Conservation (phyloP, 2,329 filamentous ascomycete species). For the Fragosphaeria purpurea region DNA sequence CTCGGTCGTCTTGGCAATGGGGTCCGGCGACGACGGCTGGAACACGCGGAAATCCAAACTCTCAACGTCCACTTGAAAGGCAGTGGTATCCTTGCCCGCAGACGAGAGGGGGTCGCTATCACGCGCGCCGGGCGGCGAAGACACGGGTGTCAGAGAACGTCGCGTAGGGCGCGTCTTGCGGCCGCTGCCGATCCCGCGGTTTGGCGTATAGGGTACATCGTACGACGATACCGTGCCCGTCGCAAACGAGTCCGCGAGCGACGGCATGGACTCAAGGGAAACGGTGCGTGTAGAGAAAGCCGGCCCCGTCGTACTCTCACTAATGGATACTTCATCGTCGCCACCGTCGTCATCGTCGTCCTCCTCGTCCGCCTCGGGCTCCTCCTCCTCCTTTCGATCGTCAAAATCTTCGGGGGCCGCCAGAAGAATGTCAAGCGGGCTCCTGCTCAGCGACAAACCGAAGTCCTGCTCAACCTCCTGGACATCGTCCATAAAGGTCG, state of each 20-base stretch:
- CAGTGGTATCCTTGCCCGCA: constrained; percentile 16
- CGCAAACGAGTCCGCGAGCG: constrained; percentile 43
- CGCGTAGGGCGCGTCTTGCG: constrained; percentile 32
- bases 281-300: constrained; percentile 43
- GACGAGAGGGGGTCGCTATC: constrained; percentile 42
- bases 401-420: constrained; percentile 49
- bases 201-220: constrained; percentile 36
- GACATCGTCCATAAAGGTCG: constrained; percentile 44
- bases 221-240: constrained; percentile 40
- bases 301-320: constrained; percentile 44
- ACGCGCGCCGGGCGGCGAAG: constrained; percentile 42
- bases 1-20: constrained; percentile 5
- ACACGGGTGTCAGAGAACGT: constrained; percentile 44
- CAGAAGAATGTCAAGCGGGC: constrained; percentile 49
- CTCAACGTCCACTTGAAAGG: constrained; percentile 25
- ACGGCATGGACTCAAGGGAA: constrained; percentile 53
- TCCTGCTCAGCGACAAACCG: constrained; percentile 42
- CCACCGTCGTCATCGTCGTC: constrained; percentile 36
- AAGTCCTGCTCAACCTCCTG: constrained; percentile 49
- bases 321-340: constrained; percentile 24
- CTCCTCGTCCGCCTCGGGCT: constrained; percentile 37
- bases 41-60: constrained; percentile 40
- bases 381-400: constrained; percentile 40
- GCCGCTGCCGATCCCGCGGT: constrained; percentile 18
- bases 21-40: constrained; percentile 20